Evolutionary conservation across 1,284 basidiomycete genomes (phyloP), one percentile per base, ranked within the genome.

Genomic region (Rhodotorula glutinis): DNA sequence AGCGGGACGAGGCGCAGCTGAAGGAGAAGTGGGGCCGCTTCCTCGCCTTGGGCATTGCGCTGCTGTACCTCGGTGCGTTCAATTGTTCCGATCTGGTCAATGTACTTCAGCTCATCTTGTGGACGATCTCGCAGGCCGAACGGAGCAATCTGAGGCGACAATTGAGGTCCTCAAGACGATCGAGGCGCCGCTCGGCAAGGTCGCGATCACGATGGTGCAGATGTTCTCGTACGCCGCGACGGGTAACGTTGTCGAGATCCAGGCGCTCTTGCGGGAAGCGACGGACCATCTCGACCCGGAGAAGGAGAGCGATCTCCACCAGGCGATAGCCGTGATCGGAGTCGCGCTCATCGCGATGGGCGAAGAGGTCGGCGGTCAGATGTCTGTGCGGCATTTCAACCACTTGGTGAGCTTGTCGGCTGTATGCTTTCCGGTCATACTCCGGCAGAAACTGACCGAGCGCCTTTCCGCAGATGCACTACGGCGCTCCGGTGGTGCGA

Each of bases 281-380:
- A 90, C 90, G 59, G 94, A 98, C 77, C 93, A 97, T 76, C 83
- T 92, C 67, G 86, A 87, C 69, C 67, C 74, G 19, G 78, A 83
- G 71, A 84, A 85, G 71, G 81, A 84, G 3, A 85, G 91, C 69
- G 89, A 96, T 74, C 88, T 88, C 46, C 92, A 91, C 84, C 92
- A 98, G 80, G 86, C 91, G 1, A 91, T 98, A 74, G 91, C 96
- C 19, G 92, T 96, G 51, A 84, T 99, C 54, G 95, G 92, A 53
- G 92, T 98, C 74, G 90, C 95, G 0, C 80, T 98, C 57, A 90
- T 98, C 52, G 89, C 95, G 2, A 98, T 98, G 94, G 96, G 96
- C 51, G 96, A 98, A 80, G 95, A 98, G 57, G 88, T 98, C 55
- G 96, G 96, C 60, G 87, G 94, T 5, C 93, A 98, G 80, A 99